Conservation (phyloP, 2,329 filamentous ascomycete genomes). For the Cucurbitaria berberidis region DNA sequence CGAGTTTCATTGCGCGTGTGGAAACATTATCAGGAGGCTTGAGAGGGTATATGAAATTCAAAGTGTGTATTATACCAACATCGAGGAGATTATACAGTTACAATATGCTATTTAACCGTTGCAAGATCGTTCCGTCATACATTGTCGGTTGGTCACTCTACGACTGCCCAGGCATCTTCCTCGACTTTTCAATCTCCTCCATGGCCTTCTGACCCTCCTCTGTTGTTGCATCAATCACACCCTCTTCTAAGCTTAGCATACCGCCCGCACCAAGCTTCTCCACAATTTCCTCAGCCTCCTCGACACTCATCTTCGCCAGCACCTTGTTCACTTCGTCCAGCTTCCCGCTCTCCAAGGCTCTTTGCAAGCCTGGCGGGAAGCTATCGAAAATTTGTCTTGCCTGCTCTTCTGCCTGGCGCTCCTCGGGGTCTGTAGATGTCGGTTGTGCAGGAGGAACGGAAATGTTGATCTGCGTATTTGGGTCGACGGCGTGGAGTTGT, state of each 20-base stretch:
- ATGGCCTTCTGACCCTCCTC: slow-evolving; percentile 80
- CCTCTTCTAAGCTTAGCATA: slow-evolving; percentile 88
- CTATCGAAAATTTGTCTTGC: slow-evolving; percentile 77
- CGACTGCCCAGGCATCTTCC: slow-evolving; percentile 51
- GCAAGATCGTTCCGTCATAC: background rate
- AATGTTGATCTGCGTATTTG: slow-evolving; percentile 90
- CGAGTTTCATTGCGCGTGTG: background rate
- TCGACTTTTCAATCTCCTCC: slow-evolving; percentile 66
- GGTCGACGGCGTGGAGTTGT: slow-evolving; percentile 94
- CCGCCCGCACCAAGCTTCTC: slow-evolving; percentile 81
- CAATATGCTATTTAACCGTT: background rate
- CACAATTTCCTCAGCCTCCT: slow-evolving; percentile 85
- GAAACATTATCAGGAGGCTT: background rate
- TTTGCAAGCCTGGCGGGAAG: slow-evolving; percentile 81
- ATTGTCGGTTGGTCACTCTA: background rate
- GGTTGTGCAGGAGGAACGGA: slow-evolving; percentile 70
- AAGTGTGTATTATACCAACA: slow-evolving; percentile 8
- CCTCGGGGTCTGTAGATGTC: slow-evolving; percentile 53
- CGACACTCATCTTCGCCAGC: slow-evolving; percentile 84
- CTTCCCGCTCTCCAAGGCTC: slow-evolving; percentile 84
- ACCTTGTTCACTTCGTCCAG: slow-evolving; percentile 89
- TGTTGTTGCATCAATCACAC: slow-evolving; percentile 94
- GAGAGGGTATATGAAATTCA: background rate
- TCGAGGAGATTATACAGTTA: slow-evolving; percentile 18
- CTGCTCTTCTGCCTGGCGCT: slow-evolving; percentile 65